phyloP scores from a whole-genome alignment of 2,329 filamentous ascomycete species.

The Colletotrichum sp. region DNA sequence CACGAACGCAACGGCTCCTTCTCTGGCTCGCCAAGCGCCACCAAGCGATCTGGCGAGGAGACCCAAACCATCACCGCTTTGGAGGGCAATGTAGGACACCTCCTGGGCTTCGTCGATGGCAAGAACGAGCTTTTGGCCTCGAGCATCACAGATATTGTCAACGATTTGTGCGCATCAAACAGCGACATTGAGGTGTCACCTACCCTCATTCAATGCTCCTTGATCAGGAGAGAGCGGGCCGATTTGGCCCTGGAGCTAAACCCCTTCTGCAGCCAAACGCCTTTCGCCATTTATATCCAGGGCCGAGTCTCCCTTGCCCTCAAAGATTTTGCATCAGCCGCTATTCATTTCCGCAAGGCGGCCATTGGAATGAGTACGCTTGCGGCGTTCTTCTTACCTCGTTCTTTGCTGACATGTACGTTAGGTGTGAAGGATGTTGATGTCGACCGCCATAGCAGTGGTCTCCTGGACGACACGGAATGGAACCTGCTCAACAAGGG shows the following conservation, averaged over 20 bases:
- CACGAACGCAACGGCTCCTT: constrained; percentile 40
- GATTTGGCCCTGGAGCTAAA: constrained; percentile 64
- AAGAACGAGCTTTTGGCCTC: constrained; percentile 57
- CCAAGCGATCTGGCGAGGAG: constrained; percentile 50
- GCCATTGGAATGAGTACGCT: constrained; percentile 81
- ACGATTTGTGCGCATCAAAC: constrained; percentile 67
- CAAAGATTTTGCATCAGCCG: constrained; percentile 75
- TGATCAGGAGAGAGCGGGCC: constrained; percentile 63
- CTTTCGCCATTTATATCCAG: constrained; percentile 81
- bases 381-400: not conserved
- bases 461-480: constrained; percentile 78
- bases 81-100: constrained; percentile 65
- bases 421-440: constrained; percentile 52
- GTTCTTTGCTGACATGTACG: constrained; percentile 31
- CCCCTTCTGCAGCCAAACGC: constrained; percentile 60
- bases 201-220: constrained; percentile 64
- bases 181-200: constrained; percentile 70
- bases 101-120: constrained; percentile 64
- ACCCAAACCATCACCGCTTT: constrained; percentile 60
- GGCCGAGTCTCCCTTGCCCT: constrained; percentile 78
- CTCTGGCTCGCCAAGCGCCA: constrained; percentile 31
- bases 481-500: constrained; percentile 74
- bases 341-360: constrained; percentile 80
- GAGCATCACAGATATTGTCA: constrained; percentile 70
- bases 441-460: constrained; percentile 60